Evolutionary conservation across 257 asterid species (phyloP), one percentile per base, ranked within the genome.

Genomic region (Ligustrum vulgare): DNA sequence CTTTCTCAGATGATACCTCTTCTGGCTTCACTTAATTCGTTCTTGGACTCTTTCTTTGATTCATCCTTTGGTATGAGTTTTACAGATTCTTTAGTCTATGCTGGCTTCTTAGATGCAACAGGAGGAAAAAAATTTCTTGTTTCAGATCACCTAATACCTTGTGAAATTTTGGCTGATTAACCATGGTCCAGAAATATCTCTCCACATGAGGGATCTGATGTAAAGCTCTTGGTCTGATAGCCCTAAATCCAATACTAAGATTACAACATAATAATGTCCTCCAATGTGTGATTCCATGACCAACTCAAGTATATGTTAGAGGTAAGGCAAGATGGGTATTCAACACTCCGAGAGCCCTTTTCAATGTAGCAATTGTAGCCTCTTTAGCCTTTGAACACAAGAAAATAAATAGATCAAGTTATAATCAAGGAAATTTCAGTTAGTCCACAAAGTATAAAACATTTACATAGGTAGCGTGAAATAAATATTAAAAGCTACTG

Each of bases 171-270:
- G 97, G 98, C 77, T 92, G 98, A 81, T 94, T 94, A 67, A 88
- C 86, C 87, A 90, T 33, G 5, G 97, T 92, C 98, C 98, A 94
- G 63, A 92, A 76, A 56, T 94, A 90, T 83, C 98, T 86, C 85
- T 94, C 98, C 13, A n/a, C n/a, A n/a, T n/a, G n/a, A n/a, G n/a
- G n/a, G n/a, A n/a, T n/a, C n/a, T n/a, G n/a, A n/a, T n/a, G n/a
- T n/a, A n/a, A n/a, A n/a, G n/a, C n/a, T n/a, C n/a, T n/a, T n/a
- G n/a, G n/a, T n/a, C n/a, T n/a, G n/a, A n/a, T n/a, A n/a, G n/a
- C n/a, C n/a, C n/a, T n/a, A n/a, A n/a, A n/a, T n/a, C n/a, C n/a
- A n/a, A n/a, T n/a, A n/a, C n/a, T n/a, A n/a, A n/a, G n/a, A n/a
- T n/a, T n/a, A n/a, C n/a, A n/a, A n/a, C n/a, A n/a, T n/a, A n/a